These are phyloP conservation scores for Fraxinus dipetala DNA, from an alignment of 305 asterid species.

Conservation along the genomic window DNA sequence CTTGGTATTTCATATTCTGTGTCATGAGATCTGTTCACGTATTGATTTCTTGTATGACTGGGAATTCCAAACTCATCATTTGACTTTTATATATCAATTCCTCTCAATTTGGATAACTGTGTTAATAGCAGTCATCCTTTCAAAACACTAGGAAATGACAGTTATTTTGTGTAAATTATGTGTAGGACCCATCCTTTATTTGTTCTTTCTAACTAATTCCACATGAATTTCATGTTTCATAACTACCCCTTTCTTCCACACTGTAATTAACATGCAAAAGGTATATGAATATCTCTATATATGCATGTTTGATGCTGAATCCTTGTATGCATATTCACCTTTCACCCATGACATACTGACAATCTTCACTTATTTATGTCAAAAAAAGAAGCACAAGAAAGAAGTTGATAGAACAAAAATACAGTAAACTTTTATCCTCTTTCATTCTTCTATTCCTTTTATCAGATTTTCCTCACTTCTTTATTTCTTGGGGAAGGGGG, in stretches of 20 bases:
- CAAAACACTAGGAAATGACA: neutral
- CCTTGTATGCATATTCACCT: conserved; percentile 9
- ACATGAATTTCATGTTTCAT: conserved; percentile 2
- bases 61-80: neutral
- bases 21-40: neutral
- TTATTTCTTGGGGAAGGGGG: neutral
- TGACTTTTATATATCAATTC: neutral
- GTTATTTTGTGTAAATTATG: neutral
- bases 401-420: neutral
- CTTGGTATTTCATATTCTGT: neutral
- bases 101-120: neutral
- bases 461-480: neutral
- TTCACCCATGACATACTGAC: neutral
- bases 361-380: neutral
- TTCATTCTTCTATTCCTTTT: conserved; percentile 1
- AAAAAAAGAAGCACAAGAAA: neutral
- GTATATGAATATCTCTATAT: neutral
- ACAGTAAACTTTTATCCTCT: neutral
- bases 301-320: conserved; percentile 2
- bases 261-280: neutral
- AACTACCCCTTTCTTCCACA: neutral
- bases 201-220: neutral
- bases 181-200: neutral
- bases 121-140: neutral
- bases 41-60: neutral